Evolutionary conservation across 768 basidiomycete species (phyloP).

Genomic region (Tephrocybe sp.): DNA sequence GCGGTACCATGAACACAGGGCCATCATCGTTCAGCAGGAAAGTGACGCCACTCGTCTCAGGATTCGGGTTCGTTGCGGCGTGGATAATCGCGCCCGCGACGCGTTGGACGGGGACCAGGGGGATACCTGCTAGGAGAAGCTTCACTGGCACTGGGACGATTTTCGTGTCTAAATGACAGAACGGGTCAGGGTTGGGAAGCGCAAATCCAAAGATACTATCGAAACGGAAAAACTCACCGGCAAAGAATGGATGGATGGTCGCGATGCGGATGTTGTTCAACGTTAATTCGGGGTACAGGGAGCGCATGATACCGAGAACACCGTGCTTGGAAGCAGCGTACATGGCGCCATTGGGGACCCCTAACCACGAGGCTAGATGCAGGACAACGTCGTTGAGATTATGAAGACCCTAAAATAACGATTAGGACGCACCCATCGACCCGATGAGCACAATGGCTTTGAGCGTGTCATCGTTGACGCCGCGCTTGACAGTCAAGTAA

Average conservation of each 20-base stretch:
- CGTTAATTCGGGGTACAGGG: conserved; percentile 35
- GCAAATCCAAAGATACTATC: neutral
- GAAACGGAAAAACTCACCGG: conserved; percentile 30
- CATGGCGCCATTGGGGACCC: conserved; percentile 38
- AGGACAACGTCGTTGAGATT: neutral
- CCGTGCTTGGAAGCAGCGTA: conserved; percentile 56
- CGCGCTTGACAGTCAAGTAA: conserved; percentile 40
- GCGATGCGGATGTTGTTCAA: conserved; percentile 39
- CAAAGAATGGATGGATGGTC: conserved; percentile 53
- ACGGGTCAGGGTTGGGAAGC: neutral
- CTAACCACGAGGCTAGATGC: conserved; percentile 45
- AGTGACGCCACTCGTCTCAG: conserved; percentile 40
- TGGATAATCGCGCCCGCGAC: conserved; percentile 52
- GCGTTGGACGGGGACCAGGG: conserved; percentile 41
- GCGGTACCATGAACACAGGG: conserved; percentile 42
- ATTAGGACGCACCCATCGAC: conserved; percentile 42
- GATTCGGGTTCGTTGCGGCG: conserved; percentile 44
- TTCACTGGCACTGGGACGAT: conserved; percentile 39
- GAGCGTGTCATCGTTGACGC: conserved; percentile 27
- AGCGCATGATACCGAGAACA: conserved; percentile 50
- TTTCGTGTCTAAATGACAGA: conserved; percentile 36
- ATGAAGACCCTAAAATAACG: neutral
- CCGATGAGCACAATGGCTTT: conserved; percentile 53
- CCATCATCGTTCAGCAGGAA: conserved; percentile 51
- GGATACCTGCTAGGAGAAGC: conserved; percentile 47